phyloP scores from a whole-genome alignment of 352 stramenopile species.

The Phytophthora megakarya region DNA sequence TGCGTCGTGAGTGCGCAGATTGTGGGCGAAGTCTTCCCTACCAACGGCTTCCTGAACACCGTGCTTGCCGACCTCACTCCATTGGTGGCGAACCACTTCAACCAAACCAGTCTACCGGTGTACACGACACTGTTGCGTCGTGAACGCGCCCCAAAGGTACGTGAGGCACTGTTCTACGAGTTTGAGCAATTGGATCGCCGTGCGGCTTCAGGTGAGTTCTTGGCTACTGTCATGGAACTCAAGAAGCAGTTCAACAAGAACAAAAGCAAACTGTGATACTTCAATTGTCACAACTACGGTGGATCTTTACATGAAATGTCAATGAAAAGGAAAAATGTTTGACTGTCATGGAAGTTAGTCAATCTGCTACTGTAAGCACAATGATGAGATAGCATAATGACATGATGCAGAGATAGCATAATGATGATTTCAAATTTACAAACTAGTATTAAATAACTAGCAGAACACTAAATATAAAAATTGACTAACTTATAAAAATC shows the following conservation, averaged over 20 bases:
- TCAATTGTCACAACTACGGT: no score
- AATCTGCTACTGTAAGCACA: no score
- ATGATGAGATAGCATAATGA: no score
- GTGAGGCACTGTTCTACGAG: slow-evolving; percentile 64
- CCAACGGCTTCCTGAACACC: slow-evolving; percentile 46
- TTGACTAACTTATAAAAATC: no score
- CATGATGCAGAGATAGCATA: no score
- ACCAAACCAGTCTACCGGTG: slow-evolving; percentile 52
- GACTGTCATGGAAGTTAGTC: no score
- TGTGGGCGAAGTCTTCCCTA: slow-evolving; percentile 57
- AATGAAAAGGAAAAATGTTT: no score
- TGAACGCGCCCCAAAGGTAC: slow-evolving; percentile 53
- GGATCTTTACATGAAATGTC: no score
- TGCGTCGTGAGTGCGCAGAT: slow-evolving; percentile 58
- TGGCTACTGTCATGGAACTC: slow-evolving; percentile 40
- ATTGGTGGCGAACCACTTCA: slow-evolving; percentile 51
- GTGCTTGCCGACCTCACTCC: slow-evolving; percentile 53
- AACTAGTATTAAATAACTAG: no score
- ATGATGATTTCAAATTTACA: no score
- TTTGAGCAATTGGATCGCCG: slow-evolving; percentile 72
- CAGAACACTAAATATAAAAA: no score
- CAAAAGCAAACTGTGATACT: slow-evolving; percentile 44
- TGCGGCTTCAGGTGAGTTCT: slow-evolving; percentile 51
- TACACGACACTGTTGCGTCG: slow-evolving; percentile 67
- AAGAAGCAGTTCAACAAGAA: slow-evolving; percentile 41